Evolutionary conservation across 352 stramenopile species (phyloP).

Genomic region (Phytophthora pluvialis): DNA sequence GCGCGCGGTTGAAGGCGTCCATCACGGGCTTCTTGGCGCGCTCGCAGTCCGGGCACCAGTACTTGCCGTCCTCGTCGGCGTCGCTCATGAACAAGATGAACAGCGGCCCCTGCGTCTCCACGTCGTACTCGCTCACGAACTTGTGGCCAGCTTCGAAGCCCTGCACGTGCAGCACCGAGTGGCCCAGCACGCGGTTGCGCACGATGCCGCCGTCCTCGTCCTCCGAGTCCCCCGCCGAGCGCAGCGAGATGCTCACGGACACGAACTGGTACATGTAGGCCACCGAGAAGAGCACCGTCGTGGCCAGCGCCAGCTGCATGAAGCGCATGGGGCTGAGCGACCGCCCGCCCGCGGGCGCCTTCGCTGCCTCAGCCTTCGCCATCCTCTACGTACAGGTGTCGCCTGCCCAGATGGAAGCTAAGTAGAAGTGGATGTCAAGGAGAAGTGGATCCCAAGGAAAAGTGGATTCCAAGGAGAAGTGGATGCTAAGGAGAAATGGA

Average conservation of each 20-base stretch:
- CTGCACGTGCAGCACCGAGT: constrained; percentile 70
- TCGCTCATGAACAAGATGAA: constrained; percentile 86
- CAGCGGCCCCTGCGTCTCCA: constrained; percentile 63
- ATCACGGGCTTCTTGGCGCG: constrained; percentile 74
- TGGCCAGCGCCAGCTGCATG: constrained; percentile 73
- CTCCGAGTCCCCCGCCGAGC: constrained; percentile 29
- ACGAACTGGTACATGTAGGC: constrained; percentile 83
- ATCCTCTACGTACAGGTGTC: constrained; percentile 19
- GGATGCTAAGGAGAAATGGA: neutral
- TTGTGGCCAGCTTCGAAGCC: constrained; percentile 79
- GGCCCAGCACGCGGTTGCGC: constrained; percentile 58
- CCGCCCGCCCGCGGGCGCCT: constrained; percentile 4
- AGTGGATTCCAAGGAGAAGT: no score
- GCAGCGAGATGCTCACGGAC: constrained; percentile 50
- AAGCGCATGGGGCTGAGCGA: constrained; percentile 66
- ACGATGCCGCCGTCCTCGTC: constrained; percentile 26
- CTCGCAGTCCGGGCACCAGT: constrained; percentile 86
- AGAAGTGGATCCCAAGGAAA: no score
- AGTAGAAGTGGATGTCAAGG: no score
- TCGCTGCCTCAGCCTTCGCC: constrained; percentile 19
- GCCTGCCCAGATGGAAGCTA: neutral
- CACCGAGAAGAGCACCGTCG: constrained; percentile 63
- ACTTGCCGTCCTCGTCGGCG: constrained; percentile 63
- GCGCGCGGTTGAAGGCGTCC: constrained; percentile 72
- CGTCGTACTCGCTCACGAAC: constrained; percentile 80